Conservation (phyloP, 257 asterid species). For the Solanum paucissectum region DNA sequence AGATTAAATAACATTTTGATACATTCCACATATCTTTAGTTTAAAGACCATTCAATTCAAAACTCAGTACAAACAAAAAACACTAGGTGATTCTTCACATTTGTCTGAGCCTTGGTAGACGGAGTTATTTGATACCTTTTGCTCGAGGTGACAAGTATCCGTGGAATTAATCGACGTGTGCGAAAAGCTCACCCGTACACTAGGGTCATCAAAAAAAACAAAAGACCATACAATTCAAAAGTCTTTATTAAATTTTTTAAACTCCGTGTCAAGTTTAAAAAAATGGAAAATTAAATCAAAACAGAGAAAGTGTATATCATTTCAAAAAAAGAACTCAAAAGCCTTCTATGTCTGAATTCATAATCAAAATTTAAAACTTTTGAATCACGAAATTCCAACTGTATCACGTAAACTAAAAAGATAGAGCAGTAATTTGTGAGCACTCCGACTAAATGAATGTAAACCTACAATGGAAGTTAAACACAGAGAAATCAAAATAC, state of each 20-base stretch:
- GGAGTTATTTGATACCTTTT: neutral
- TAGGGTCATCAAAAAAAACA: neutral
- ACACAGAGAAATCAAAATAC: neutral
- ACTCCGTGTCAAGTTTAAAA: too few relatives aligned
- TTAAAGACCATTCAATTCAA: neutral
- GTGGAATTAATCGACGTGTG: neutral
- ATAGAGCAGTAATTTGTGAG: neutral
- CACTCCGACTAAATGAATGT: neutral
- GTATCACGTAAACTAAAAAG: neutral
- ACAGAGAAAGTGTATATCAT: neutral
- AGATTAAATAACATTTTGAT: neutral
- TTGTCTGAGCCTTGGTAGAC: neutral
- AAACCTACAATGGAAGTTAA: neutral
- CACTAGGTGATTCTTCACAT: too few relatives aligned
- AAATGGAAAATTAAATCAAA: neutral
- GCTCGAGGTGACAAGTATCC: neutral
- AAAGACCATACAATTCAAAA: neutral
- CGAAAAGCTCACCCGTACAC: accelerated
- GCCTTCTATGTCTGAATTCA: neutral
- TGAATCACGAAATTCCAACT: neutral
- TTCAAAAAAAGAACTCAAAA: neutral
- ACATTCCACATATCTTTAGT: neutral
- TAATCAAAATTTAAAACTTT: neutral
- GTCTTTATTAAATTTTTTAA: neutral
- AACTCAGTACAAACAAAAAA: neutral